Evolutionary conservation across 768 basidiomycete genomes (phyloP).

Genomic region (Amanita brunnescens): DNA sequence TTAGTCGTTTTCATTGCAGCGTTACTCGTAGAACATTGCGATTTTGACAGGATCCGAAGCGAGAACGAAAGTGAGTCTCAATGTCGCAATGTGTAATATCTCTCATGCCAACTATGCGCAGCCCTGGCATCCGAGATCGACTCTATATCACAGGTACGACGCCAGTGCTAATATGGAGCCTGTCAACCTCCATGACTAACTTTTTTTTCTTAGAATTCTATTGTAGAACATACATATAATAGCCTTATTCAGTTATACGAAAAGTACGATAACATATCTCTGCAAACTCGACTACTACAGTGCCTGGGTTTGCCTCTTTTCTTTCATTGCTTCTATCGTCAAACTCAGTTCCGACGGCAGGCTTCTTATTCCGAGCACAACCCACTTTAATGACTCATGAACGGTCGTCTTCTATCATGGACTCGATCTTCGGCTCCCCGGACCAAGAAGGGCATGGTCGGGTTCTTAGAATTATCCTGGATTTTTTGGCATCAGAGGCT

Average conservation of each 20-base stretch:
- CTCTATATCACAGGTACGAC: slow-evolving; percentile 50
- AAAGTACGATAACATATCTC: slow-evolving; percentile 45
- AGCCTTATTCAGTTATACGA: slow-evolving; percentile 65
- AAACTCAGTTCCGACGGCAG: slow-evolving; percentile 26
- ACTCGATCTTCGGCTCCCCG: slow-evolving; percentile 69
- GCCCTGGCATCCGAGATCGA: slow-evolving; percentile 51
- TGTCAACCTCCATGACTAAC: background rate
- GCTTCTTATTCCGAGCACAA: slow-evolving; percentile 87
- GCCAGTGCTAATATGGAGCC: background rate
- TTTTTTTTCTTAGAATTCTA: slow-evolving; percentile 40
- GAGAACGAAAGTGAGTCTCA: slow-evolving; percentile 48
- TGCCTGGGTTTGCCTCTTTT: slow-evolving; percentile 59
- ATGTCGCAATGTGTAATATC: background rate
- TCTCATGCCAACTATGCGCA: slow-evolving; percentile 14
- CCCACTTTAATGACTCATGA: slow-evolving; percentile 86
- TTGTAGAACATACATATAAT: slow-evolving; percentile 79
- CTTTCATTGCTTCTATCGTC: background rate
- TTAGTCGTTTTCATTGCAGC: slow-evolving; percentile 81
- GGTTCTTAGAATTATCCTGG: slow-evolving; percentile 82
- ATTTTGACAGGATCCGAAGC: slow-evolving; percentile 69
- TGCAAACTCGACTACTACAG: slow-evolving; percentile 70
- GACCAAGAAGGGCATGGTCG: slow-evolving; percentile 68
- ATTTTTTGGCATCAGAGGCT: slow-evolving; percentile 81
- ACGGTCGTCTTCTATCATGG: slow-evolving; percentile 78
- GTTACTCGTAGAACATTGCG: slow-evolving; percentile 80